A percentile compares a stretch with the other conserved stretches of the same genome.
Evolutionary conservation across 176 grass and related monocot genomes (phyloP).

Genomic region (Eragrostis curvula): DNA sequence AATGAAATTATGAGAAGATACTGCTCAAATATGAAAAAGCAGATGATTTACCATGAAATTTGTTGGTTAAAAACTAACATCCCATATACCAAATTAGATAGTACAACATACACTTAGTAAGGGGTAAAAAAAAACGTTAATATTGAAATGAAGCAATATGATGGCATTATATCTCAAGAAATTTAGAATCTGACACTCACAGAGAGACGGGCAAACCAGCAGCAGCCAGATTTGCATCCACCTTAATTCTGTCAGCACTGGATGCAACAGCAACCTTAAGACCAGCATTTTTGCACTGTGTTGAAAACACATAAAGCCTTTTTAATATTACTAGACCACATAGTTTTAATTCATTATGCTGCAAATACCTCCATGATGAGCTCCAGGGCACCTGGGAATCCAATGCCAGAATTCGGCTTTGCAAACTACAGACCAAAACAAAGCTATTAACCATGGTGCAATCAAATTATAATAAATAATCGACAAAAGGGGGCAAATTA

Average conservation of each 20-base stretch:
- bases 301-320: constrained; percentile 28
- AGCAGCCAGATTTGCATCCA: constrained; percentile 92
- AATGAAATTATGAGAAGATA: constrained; percentile 1
- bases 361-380: constrained; percentile 81
- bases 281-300: constrained; percentile 86
- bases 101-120: not conserved
- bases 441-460: constrained; percentile 37
- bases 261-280: constrained; percentile 97
- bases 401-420: constrained; percentile 89
- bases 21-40: not conserved
- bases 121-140: not conserved
- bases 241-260: constrained; percentile 92
- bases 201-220: constrained; percentile 76
- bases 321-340: constrained; percentile 18
- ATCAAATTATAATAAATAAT: constrained; percentile 23
- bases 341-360: constrained; percentile 22
- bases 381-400: constrained; percentile 90
- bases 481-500: not conserved
- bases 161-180: constrained; percentile 28
- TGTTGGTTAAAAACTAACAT: constrained; percentile 8
- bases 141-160: not conserved
- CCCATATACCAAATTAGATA: constrained; percentile 4
- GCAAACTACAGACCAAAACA: constrained; percentile 70
- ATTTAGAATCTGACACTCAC: constrained; percentile 54
- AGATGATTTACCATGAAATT: not conserved